Percentiles rank a stretch among this genome's conserved stretches.
Conservation (phyloP, 225 moss, liverwort and hornwort genomes). For the Bryum argenteum region DNA sequence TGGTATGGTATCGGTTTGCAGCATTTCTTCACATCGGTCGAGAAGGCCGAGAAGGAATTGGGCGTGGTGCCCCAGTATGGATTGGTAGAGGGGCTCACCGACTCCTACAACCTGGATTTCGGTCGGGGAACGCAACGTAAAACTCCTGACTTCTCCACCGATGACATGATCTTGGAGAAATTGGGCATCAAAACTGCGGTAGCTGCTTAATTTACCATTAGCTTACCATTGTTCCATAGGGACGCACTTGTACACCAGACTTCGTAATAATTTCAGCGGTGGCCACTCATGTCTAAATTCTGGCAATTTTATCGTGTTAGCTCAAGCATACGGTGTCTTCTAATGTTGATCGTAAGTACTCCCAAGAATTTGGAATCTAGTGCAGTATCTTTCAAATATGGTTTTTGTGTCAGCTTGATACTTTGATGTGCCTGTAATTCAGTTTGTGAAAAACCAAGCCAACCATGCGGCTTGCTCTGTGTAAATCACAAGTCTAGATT, state of each 20-base stretch:
- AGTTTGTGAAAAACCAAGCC: too few species aligned
- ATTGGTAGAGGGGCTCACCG: slow-evolving; percentile 79
- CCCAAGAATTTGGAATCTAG: too few species aligned
- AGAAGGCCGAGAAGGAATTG: slow-evolving; percentile 72
- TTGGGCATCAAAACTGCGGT: slow-evolving; percentile 76
- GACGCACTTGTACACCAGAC: slow-evolving; percentile 27
- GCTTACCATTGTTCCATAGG: slow-evolving; percentile 13
- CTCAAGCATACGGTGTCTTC: neutral
- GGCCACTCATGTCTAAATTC: slow-evolving; percentile 3
- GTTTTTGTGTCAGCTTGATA: too few species aligned
- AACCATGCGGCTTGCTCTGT: too few species aligned
- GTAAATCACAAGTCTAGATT: too few species aligned
- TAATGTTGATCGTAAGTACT: too few species aligned
- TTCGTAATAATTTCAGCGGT: slow-evolving; percentile 4
- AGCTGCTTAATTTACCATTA: slow-evolving; percentile 49
- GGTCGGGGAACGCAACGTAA: slow-evolving; percentile 89
- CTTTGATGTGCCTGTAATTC: too few species aligned
- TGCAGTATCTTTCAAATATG: too few species aligned
- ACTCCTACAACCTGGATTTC: slow-evolving; percentile 89
- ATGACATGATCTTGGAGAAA: slow-evolving; percentile 89
- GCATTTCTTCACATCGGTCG: slow-evolving; percentile 93
- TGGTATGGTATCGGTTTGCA: slow-evolving; percentile 37
- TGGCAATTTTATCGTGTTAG: slow-evolving; percentile 3
- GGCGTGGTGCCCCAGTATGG: slow-evolving; percentile 69
- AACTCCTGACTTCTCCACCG: slow-evolving; percentile 92